Conservation (phyloP, 2,329 filamentous ascomycete genomes). For the Pestalotiopsis sp. region DNA sequence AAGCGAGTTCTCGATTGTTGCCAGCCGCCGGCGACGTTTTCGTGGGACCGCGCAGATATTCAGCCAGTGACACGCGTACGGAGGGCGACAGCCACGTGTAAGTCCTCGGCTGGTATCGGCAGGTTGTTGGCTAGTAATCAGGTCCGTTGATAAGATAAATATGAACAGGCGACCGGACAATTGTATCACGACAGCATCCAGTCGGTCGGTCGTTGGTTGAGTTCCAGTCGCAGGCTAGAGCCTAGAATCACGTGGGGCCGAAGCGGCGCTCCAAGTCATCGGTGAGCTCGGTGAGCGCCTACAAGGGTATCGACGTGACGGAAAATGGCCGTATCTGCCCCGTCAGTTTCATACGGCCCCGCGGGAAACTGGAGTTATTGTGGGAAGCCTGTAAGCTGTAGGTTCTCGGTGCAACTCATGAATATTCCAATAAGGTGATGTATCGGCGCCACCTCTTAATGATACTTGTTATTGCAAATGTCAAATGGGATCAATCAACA, state of each 20-base stretch:
- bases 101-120: neutral
- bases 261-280: neutral
- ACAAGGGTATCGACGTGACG: neutral
- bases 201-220: neutral
- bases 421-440: no score
- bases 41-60: neutral
- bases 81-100: neutral
- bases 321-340: neutral
- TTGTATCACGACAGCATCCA: neutral
- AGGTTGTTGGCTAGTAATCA: neutral
- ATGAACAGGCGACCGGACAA: neutral
- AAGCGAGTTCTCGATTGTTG: neutral
- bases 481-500: no score
- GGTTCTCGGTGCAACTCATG: no score
- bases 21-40: slow-evolving; percentile 1
- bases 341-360: neutral
- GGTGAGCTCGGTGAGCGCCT: slow-evolving; percentile 1
- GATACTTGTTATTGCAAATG: no score
- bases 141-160: neutral
- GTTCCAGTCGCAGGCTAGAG: neutral
- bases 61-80: neutral
- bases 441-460: no score
- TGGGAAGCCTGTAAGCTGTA: neutral
- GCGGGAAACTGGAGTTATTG: neutral
- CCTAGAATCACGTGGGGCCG: slow-evolving; percentile 1